These are phyloP conservation scores for Nothophytophthora sp. DNA, from an alignment of 352 stramenopile genomes.

Conservation along the genomic window DNA sequence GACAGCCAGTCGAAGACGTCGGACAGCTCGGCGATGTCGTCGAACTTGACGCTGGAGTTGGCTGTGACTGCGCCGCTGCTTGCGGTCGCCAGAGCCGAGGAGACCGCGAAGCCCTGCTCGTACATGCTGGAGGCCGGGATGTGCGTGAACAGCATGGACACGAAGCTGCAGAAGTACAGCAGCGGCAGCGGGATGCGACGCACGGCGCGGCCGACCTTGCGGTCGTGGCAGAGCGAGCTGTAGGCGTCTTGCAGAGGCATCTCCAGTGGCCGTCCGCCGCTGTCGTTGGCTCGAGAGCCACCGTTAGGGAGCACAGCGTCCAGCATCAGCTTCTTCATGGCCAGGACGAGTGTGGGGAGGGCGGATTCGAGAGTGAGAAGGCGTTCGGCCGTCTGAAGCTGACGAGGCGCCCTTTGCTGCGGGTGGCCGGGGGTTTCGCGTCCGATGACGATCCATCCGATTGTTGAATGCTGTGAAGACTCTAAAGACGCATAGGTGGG, in stretches of 20 bases:
- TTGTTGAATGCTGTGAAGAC: too few relatives aligned
- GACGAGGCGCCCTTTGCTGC: too few relatives aligned
- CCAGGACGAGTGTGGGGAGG: too few relatives aligned
- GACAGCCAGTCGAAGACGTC: conserved; percentile 40
- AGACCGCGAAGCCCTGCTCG: conserved; percentile 20
- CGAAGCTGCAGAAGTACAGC: conserved; percentile 30
- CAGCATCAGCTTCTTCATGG: conserved; percentile 3
- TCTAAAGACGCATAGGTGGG: too few relatives aligned
- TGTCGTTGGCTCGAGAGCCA: too few relatives aligned
- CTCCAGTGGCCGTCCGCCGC: too few relatives aligned
- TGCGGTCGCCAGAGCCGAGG: conserved; percentile 18
- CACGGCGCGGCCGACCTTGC: conserved; percentile 20
- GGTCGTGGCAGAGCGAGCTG: conserved; percentile 31
- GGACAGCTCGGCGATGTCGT: conserved; percentile 22
- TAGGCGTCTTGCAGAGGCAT: conserved; percentile 22
- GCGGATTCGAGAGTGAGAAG: too few relatives aligned
- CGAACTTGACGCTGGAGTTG: conserved; percentile 37
- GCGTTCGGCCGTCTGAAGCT: too few relatives aligned
- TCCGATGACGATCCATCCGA: too few relatives aligned
- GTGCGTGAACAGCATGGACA: conserved; percentile 38
- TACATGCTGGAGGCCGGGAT: conserved; percentile 23
- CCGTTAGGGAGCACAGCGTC: too few relatives aligned
- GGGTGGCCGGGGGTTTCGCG: too few relatives aligned
- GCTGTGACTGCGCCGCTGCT: conserved; percentile 37
- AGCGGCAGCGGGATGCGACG: conserved; percentile 24